Percentiles rank a stretch among this genome's conserved stretches.
Evolutionary conservation across 805 yeast species (phyloP).

Genomic region (Candida ipomoeae): DNA sequence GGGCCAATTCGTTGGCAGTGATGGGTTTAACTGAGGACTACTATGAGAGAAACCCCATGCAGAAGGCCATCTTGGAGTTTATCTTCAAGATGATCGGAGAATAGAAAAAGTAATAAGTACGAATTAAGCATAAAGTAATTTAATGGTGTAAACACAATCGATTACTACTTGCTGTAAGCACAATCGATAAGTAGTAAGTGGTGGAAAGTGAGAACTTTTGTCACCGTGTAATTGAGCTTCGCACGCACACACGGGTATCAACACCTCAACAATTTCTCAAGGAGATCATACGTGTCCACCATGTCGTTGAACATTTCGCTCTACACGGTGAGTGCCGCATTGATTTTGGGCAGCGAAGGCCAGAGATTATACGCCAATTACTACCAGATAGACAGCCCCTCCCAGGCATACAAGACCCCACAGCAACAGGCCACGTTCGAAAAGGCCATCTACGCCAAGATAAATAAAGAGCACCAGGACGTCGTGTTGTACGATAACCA

Average conservation of each 20-base stretch:
- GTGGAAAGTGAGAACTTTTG: too few relatives aligned
- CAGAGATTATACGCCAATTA: slow-evolving; percentile 80
- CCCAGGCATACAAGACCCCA: slow-evolving; percentile 40
- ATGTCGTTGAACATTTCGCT: slow-evolving; percentile 57
- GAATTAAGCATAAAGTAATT: not conserved
- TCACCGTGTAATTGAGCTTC: not conserved
- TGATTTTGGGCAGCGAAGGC: slow-evolving; percentile 80
- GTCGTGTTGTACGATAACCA: slow-evolving; percentile 75
- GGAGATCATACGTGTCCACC: not conserved
- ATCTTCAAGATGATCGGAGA: slow-evolving; percentile 27
- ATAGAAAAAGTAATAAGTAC: not conserved
- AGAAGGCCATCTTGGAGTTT: slow-evolving; percentile 32
- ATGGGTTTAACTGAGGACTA: slow-evolving; percentile 26
- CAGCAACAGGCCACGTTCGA: slow-evolving; percentile 79
- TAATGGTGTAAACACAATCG: not conserved
- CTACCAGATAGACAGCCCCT: slow-evolving; percentile 49
- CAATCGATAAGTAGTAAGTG: too few relatives aligned
- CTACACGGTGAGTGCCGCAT: slow-evolving; percentile 75
- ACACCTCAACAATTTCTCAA: slow-evolving; percentile 3
- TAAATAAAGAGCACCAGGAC: slow-evolving; percentile 78
- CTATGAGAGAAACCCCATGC: slow-evolving; percentile 30
- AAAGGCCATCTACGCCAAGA: slow-evolving; percentile 61
- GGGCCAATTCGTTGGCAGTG: slow-evolving; percentile 14
- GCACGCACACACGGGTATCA: slow-evolving; percentile 5
- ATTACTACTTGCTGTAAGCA: too few relatives aligned